Evolutionary conservation across 2,329 filamentous ascomycete genomes (phyloP).

Genomic region (Apiospora kogelbergensis): DNA sequence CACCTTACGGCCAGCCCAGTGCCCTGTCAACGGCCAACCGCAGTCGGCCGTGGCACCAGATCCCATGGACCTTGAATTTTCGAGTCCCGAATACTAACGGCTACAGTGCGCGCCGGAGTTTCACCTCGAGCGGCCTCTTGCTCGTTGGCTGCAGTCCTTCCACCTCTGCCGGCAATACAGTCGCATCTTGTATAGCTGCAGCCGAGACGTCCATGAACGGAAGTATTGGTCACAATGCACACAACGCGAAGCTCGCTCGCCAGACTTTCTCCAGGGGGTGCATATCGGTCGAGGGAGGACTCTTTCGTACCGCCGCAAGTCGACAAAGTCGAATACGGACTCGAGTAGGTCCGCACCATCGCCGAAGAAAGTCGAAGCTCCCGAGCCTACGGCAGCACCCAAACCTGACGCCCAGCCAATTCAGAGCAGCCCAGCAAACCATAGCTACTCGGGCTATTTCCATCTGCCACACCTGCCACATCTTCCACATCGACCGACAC

Average conservation of each 20-base stretch:
- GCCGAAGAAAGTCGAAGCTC: conserved; percentile 22
- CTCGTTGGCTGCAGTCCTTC: conserved; percentile 46
- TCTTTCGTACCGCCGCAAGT: conserved; percentile 29
- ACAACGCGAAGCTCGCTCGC: conserved; percentile 35
- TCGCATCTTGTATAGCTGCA: conserved; percentile 38
- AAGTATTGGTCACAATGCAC: conserved; percentile 28
- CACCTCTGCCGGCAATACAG: conserved; percentile 36
- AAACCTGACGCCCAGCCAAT: conserved; percentile 55
- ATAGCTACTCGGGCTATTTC: conserved; percentile 41
- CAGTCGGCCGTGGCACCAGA: conserved; percentile 24
- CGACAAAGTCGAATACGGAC: conserved; percentile 30
- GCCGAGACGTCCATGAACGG: conserved; percentile 35
- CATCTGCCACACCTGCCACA: conserved; percentile 46
- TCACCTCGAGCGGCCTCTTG: conserved; percentile 55
- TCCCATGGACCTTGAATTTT: conserved; percentile 24
- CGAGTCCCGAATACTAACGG: conserved; percentile 31
- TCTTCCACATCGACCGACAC: conserved; percentile 84
- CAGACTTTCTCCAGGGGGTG: conserved; percentile 37
- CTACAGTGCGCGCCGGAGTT: conserved; percentile 47
- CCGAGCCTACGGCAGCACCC: conserved; percentile 37
- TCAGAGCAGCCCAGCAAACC: background rate
- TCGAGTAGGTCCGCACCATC: conserved; percentile 14
- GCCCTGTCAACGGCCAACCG: conserved; percentile 15
- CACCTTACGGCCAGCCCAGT: conserved; percentile 18
- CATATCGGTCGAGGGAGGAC: conserved; percentile 28